Percentiles rank a stretch among this genome's conserved stretches.
Conservation (phyloP, 2,329 filamentous ascomycete genomes). For the Lecanosticta acicola region DNA sequence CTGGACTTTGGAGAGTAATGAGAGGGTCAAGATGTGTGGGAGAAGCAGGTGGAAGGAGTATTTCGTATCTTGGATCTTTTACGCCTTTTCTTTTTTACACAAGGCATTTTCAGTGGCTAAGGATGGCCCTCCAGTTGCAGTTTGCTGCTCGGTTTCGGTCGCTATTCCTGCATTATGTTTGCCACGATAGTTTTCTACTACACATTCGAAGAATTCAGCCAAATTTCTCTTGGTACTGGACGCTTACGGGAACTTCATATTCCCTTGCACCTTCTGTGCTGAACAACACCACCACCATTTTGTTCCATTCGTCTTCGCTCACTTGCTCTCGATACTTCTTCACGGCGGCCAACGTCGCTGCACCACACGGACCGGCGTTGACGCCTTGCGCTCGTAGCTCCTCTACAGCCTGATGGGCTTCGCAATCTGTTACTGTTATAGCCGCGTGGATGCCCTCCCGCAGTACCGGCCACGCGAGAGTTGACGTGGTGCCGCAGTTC, state of each 20-base stretch:
- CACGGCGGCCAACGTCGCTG: conserved; percentile 54
- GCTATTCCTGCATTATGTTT: no score
- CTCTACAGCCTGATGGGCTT: conserved; percentile 55
- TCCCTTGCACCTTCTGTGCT: conserved; percentile 59
- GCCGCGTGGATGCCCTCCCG: conserved; percentile 54
- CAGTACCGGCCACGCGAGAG: conserved; percentile 59
- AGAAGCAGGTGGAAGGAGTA: neutral
- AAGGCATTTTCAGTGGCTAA: no score
- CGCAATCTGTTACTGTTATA: conserved; percentile 55
- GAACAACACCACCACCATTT: conserved; percentile 59
- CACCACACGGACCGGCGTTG: conserved; percentile 58
- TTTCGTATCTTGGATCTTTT: neutral
- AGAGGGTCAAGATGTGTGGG: no score
- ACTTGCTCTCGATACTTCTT: conserved; percentile 36
- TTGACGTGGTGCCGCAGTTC: conserved; percentile 65
- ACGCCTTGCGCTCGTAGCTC: conserved; percentile 48
- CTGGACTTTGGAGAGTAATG: no score
- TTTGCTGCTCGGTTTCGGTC: no score
- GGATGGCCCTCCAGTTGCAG: no score
- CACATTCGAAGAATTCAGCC: neutral
- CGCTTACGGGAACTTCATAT: conserved; percentile 37
- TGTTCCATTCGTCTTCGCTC: conserved; percentile 37
- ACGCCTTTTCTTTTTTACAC: no score
- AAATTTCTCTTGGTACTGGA: neutral
- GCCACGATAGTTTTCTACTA: neutral